Percentiles rank a stretch among this genome's conserved stretches.
phyloP scores from a whole-genome alignment of 257 asterid species.

The Eucommia ulmoides region DNA sequence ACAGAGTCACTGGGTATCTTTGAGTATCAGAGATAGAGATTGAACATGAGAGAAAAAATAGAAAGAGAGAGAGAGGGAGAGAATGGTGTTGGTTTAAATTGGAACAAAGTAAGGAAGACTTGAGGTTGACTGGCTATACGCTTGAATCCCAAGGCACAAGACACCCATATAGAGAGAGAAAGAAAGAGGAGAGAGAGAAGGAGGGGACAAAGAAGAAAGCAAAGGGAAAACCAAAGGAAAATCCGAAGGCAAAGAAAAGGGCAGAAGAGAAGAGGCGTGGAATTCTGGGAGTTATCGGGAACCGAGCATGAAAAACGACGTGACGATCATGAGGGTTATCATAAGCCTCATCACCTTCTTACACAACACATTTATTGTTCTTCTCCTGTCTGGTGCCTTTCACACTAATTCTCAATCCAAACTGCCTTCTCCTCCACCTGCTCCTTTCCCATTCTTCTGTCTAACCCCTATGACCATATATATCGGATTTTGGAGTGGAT shows the following conservation, averaged over 20 bases:
- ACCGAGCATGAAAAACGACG: slow-evolving; percentile 67
- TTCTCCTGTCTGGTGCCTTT: slow-evolving; percentile 57
- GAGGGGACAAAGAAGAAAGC: slow-evolving; percentile 3
- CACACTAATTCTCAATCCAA: slow-evolving; percentile 86
- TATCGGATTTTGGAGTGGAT: too few species aligned
- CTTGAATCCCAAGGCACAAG: background rate
- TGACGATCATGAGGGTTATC: slow-evolving; percentile 96
- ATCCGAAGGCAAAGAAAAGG: slow-evolving; percentile 1
- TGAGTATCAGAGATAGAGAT: slow-evolving; percentile 27
- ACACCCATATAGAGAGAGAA: background rate
- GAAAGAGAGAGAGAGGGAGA: slow-evolving; percentile 18
- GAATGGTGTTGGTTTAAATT: slow-evolving; percentile 28
- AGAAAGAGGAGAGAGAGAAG: slow-evolving; percentile 5
- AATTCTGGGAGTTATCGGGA: slow-evolving; percentile 53
- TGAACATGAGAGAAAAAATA: slow-evolving; percentile 32
- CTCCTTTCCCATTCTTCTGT: slow-evolving; percentile 15
- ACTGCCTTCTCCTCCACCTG: slow-evolving; percentile 44
- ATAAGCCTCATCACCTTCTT: slow-evolving; percentile 74
- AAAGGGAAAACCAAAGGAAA: slow-evolving; percentile 1
- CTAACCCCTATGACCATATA: too few species aligned
- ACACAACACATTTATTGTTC: slow-evolving; percentile 68
- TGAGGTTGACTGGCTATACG: slow-evolving; percentile 31
- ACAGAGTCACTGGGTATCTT: slow-evolving; percentile 11
- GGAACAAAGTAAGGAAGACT: slow-evolving; percentile 27
- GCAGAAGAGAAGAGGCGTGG: slow-evolving; percentile 27